These are phyloP conservation scores for Jatropha podagrica DNA, from an alignment of 441 rosid species.

Conservation along the genomic window DNA sequence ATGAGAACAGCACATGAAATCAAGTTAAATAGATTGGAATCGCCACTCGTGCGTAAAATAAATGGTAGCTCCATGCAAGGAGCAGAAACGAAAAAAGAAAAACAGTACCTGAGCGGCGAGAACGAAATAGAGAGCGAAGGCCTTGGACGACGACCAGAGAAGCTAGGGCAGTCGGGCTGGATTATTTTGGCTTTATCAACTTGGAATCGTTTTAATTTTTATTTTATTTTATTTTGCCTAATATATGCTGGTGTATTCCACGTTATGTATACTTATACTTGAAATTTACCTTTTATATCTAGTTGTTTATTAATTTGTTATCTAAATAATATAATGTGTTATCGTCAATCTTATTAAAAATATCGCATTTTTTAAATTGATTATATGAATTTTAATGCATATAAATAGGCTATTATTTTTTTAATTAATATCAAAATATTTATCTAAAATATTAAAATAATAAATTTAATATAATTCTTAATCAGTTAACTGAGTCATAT, in stretches of 20 bases:
- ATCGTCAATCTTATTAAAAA: too few relatives aligned
- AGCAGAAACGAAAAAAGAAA: neutral
- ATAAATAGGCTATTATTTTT: too few relatives aligned
- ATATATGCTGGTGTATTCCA: neutral
- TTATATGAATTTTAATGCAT: too few relatives aligned
- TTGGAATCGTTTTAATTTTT: neutral
- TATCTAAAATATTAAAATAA: too few relatives aligned
- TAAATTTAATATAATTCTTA: too few relatives aligned
- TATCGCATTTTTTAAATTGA: too few relatives aligned
- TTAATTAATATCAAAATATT: too few relatives aligned
- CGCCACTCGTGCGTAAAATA: neutral
- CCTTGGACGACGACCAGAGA: neutral
- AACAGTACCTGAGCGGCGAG: conserved; percentile 27
- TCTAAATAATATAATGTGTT: too few relatives aligned
- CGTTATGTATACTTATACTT: too few relatives aligned
- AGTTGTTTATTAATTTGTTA: too few relatives aligned
- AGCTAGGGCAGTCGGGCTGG: conserved; percentile 16
- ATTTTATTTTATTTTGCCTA: neutral
- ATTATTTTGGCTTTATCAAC: neutral
- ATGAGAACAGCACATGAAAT: neutral
- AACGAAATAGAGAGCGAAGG: neutral
- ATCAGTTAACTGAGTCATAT: too few relatives aligned
- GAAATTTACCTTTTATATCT: too few relatives aligned
- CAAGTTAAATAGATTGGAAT: neutral
- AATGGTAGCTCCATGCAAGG: neutral